These are phyloP conservation scores for Komagataella mondaviorum DNA, from an alignment of 805 yeast species.

Conservation along the genomic window DNA sequence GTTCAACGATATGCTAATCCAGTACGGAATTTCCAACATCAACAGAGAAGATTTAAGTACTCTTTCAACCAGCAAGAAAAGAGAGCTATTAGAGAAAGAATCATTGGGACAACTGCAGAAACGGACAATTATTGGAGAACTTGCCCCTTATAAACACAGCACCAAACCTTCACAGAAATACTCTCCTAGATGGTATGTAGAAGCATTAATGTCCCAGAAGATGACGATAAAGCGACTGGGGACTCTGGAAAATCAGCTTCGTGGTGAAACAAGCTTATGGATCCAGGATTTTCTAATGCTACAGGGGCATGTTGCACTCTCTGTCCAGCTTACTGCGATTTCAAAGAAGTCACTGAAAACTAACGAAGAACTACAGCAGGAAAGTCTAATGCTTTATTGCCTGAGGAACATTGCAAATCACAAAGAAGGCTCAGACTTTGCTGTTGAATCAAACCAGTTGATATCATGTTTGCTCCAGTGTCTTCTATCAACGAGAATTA, in stretches of 20 bases:
- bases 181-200: conserved; percentile 31
- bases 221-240: conserved; percentile 26
- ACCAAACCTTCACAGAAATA: conserved; percentile 2
- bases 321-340: conserved; percentile 49
- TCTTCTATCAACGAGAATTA: conserved; percentile 56
- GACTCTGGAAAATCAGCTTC: conserved; percentile 11
- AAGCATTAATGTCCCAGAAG: conserved; percentile 21
- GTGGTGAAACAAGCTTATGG: conserved; percentile 30
- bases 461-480: conserved; percentile 59
- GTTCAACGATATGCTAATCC: conserved; percentile 59
- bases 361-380: conserved; percentile 46
- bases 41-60: conserved; percentile 61
- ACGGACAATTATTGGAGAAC: background rate
- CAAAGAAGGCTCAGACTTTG: conserved; percentile 46
- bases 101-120: conserved; percentile 50
- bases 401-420: conserved; percentile 61
- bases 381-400: conserved; percentile 65
- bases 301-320: conserved; percentile 73
- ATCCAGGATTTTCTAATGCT: conserved; percentile 60
- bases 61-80: conserved; percentile 56
- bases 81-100: conserved; percentile 74
- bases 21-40: conserved; percentile 55
- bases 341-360: conserved; percentile 24
- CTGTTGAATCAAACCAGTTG: conserved; percentile 27
- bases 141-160: background rate